Evolutionary conservation across 257 asterid species (phyloP), one percentile per base, ranked within the genome.

Genomic region (Rhazya stricta): DNA sequence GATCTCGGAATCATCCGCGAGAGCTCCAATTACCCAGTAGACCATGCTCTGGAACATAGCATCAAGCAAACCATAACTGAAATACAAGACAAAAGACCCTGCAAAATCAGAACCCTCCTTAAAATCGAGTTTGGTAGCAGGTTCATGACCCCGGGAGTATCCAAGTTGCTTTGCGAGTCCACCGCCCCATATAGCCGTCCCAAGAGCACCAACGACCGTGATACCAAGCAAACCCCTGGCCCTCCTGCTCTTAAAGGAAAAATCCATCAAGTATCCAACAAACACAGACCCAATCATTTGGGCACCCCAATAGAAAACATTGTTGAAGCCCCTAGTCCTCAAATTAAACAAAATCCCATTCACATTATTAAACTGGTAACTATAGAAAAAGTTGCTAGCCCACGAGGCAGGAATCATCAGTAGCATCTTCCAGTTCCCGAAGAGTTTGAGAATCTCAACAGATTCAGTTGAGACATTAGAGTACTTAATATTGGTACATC

Each of bases 41-140:
- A 94, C 96, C 98, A 91, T 87, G 74, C 96, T 91, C 76, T 94
- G 98, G 79, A 84, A 90, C 97, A 94, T 91, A 48, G 97, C 96
- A 82, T 91, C 98, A 54, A 91, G 94, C 83, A 94, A 83, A 39
- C 98, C 97, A 77, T 91, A 91, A 73, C 95, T 73, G 65, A 94
- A 94, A 72, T 94, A 94, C 85, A 94, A 75, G 46, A 94, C 85
- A 42, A 90, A 94, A 0, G 97, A 96, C 70, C 98, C 97, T 0
- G 96, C 97, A 72, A 84, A 94, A 56, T 72, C 87, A 45, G 82
- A 62, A 57, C 97, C 94, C 69, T 87, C 93, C 87, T 88, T 89
- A 81, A 94, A 94, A 80, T 94, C 98, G 16, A 93, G 76, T 74
- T 65, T 87, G 68, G 37, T 21, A 0, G 9, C 16, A 3, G 90